Base-by-base conservation (phyloP, 805 yeast genomes). In the Pichia thaimueangensis region DNA sequence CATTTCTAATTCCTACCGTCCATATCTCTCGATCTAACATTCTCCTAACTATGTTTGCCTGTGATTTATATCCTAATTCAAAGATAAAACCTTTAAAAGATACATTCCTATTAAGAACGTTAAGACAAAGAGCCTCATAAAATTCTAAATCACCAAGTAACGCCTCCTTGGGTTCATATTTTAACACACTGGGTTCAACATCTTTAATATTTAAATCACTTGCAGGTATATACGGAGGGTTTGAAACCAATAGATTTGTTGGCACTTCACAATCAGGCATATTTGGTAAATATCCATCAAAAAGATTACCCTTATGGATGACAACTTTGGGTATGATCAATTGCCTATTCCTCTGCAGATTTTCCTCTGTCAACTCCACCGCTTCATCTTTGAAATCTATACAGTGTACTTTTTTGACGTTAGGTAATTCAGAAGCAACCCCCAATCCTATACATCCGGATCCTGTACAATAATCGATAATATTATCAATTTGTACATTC, bases 171-270 rank as follows among this genome's bases (percentile, higher is more conserved):
- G 98, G 97, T 62, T 91, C 98, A 59, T 73, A 81, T 11, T 60
- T 30, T 30, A 72, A 63, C 0, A 91, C 97, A 0, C 95, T 82
- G 35, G 54, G 57, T 43, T 78, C 83, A 0, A 79, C 75, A 3
- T 76, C 78, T 30, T 59, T 56, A 8, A 35, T 53, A 9, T 47
- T 47, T 53, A 73, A 73, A 37, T 80, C 78, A 0, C 48, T 36
- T 2, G 24, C 7, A 0, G 86, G 77, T 6, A 89, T 80, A 56
- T 91, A 91, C 0, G 98, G 98, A 1, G 98, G 98, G 52, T 91
- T 91, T n/a, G 95, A 76, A 0, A 81, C 72, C 1, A 93, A 56
- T 3, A 91, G 41, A 45, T 82, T 83, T 15, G 67, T 56, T 8
- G 43, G 19, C 9, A 35, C 30, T 4, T 27, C 19, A 11, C 20